These are phyloP conservation scores for Myxozyma monticola DNA, from an alignment of 805 yeast species.

Conservation along the genomic window DNA sequence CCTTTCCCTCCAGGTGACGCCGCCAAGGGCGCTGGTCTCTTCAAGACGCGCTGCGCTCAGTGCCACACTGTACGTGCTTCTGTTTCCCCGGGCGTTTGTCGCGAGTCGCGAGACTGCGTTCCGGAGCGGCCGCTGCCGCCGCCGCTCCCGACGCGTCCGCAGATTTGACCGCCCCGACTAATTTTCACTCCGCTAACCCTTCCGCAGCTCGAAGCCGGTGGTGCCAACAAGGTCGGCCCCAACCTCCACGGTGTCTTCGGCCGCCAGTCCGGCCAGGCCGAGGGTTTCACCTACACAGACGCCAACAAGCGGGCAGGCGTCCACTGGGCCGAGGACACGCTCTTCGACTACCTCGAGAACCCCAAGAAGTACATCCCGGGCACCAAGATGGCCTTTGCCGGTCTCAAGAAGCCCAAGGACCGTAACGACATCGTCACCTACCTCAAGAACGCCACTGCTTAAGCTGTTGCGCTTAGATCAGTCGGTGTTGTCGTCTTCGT, in stretches of 20 bases:
- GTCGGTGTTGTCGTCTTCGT: background rate
- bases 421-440: constrained; percentile 94
- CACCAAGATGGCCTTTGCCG: constrained; percentile 99
- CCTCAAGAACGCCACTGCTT: constrained; percentile 39
- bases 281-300: constrained; percentile 94
- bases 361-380: constrained; percentile 99
- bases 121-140: too few relatives aligned
- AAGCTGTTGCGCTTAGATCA: constrained; percentile 12
- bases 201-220: constrained; percentile 66
- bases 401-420: constrained; percentile 98
- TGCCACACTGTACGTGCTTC: constrained; percentile 78
- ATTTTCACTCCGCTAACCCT: background rate
- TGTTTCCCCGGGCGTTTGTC: background rate
- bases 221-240: constrained; percentile 99
- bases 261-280: constrained; percentile 88
- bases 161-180: background rate
- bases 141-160: too few relatives aligned
- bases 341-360: constrained; percentile 95
- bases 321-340: constrained; percentile 78
- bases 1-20: constrained; percentile 52
- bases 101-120: too few relatives aligned
- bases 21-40: constrained; percentile 95
- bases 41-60: constrained; percentile 98
- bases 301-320: constrained; percentile 98
- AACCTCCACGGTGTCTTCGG: constrained; percentile 94